Evolutionary conservation across 352 stramenopile species (phyloP).

Genomic region (Peronospora belbahrii): DNA sequence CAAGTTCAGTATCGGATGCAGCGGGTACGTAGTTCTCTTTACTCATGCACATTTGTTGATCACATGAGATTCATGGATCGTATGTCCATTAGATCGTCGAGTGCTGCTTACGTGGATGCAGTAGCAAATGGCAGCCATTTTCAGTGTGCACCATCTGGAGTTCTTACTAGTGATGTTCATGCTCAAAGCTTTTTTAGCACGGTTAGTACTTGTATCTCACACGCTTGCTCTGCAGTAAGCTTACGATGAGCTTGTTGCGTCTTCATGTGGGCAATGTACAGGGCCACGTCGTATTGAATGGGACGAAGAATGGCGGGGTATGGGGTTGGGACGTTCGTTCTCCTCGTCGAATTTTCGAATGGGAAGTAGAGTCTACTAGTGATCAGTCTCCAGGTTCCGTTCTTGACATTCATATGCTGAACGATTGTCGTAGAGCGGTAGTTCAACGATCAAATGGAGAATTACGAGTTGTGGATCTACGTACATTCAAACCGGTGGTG

Average conservation of each 20-base stretch:
- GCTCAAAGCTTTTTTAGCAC: conserved; percentile 34
- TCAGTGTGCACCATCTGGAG: conserved; percentile 18
- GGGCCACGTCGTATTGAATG: conserved; percentile 41
- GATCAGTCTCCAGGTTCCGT: conserved; percentile 12
- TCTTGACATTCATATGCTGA: conserved; percentile 35
- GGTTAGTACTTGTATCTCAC: conserved; percentile 13
- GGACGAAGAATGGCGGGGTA: conserved; percentile 32
- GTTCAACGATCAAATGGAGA: conserved; percentile 40
- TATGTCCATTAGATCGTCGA: conserved; percentile 2
- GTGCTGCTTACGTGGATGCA: conserved; percentile 21
- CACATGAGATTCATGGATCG: neutral
- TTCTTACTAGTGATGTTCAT: conserved; percentile 32
- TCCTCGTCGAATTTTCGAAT: conserved; percentile 21
- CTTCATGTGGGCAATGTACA: conserved; percentile 5
- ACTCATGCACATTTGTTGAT: neutral
- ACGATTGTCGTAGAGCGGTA: conserved; percentile 31
- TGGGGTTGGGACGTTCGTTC: conserved; percentile 49
- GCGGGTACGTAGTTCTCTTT: conserved; percentile 11
- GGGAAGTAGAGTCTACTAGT: conserved; percentile 1
- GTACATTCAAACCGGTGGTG: conserved; percentile 30
- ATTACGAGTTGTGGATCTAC: conserved; percentile 40
- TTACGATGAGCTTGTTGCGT: neutral
- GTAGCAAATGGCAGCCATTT: conserved; percentile 2
- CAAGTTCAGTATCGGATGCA: conserved; percentile 28
- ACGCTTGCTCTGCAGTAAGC: neutral